Evolutionary conservation across 768 basidiomycete genomes (phyloP), one percentile per base, ranked within the genome.

Genomic region (Hericium erinaceus): DNA sequence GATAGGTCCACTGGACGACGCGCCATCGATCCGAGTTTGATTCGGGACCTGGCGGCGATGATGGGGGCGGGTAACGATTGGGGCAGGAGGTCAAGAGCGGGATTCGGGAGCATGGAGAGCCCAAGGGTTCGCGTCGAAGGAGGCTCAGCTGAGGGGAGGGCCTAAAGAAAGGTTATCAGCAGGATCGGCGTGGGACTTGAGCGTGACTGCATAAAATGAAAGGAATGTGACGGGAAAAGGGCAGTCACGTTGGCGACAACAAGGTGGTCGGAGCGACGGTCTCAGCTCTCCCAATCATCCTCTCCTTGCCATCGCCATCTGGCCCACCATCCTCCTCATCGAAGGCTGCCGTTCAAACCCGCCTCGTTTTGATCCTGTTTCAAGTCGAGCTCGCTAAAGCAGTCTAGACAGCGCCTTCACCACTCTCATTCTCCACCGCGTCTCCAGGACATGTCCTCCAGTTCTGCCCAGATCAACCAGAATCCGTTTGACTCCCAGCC

Each of bases 401-500:
- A 2, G 2, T 37, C 52, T 2, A 37, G 38, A 39, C 37, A 18
- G 33, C 37, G 16, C 18, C 39, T 13, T 20, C 28, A 20, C 13
- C 52, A 20, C 15, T 51, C 26, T 1, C 39, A 15, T 16, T 7
- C 38, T 16, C 37, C 18, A 13, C n/a, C 28, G 24, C 38, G 9
- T 9, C 20, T 37, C 41, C n/a, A 55, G 54, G 54, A 55, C 54
- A 63, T 63, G 61, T 61, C 57, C 53, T 51, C 58, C 15, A 55
- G 57, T 41, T 62, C 60, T 13, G 53, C 60, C 22, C 56, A 52
- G 52, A 57, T 48, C 57, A 61, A 63, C 61, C 60, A 57, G 51
- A 63, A 63, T 13, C 56, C 61, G 28, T 61, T 54, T 56, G 60
- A 61, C 52, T 28, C 54, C n/a, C 48, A 57, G 56, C 7, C 41